These are phyloP conservation scores for Datisca glomerata DNA, from an alignment of 306 rosid genomes.

Conservation along the genomic window DNA sequence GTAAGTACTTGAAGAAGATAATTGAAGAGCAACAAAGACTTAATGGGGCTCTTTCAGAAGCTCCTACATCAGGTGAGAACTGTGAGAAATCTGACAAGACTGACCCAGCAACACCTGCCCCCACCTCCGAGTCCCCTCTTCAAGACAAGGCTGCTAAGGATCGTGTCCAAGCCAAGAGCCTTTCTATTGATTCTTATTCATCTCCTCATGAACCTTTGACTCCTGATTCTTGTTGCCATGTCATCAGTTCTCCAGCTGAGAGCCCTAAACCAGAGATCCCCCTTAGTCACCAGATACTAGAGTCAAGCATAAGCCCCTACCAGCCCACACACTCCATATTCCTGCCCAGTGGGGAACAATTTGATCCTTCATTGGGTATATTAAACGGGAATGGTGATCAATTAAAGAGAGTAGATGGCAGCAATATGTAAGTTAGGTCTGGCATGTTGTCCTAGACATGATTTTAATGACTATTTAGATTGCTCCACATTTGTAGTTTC, in stretches of 20 bases:
- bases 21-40: constrained; percentile 94
- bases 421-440: background rate
- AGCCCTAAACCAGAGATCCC: constrained; percentile 51
- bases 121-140: constrained; percentile 51
- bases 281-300: constrained; percentile 77
- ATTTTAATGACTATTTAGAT: too few species aligned
- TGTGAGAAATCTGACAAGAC: constrained; percentile 54
- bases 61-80: constrained; percentile 28
- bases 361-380: constrained; percentile 40
- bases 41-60: constrained; percentile 68
- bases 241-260: constrained; percentile 47
- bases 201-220: constrained; percentile 74
- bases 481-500: too few species aligned
- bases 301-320: constrained; percentile 63
- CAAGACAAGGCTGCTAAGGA: constrained; percentile 64
- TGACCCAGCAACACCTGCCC: constrained; percentile 88
- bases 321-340: constrained; percentile 37
- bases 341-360: constrained; percentile 40
- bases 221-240: constrained; percentile 81
- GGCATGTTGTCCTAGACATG: too few species aligned
- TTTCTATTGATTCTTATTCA: constrained; percentile 67
- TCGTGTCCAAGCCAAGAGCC: constrained; percentile 51
- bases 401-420: constrained; percentile 11
- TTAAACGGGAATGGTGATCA: constrained; percentile 29
- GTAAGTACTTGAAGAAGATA: constrained; percentile 93